Evolutionary conservation across 73 alveolate genomes (phyloP), one percentile per base, ranked within the genome.

Genomic region (Paramecium bursaria): DNA sequence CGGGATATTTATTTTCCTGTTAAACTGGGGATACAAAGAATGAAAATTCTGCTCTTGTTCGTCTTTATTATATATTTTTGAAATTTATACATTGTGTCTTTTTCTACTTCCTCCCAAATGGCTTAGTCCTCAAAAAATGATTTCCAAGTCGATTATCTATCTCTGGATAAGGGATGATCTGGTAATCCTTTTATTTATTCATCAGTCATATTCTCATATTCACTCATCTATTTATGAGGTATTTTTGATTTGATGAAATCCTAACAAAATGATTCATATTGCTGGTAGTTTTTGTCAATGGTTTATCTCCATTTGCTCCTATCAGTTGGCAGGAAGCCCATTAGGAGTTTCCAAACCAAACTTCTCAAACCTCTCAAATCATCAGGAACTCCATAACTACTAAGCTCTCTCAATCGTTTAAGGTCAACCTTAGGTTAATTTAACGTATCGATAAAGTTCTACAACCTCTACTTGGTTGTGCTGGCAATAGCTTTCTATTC

Each of bases 31-130:
- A 80, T 50, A 75, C 88, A 88, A 96, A 94, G 85, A 93, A 96
- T n/a, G 87, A 60, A 89, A 93, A 86, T 61, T 96, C 98, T 26
- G 96, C 90, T 60, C 97, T 93, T 15, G 99, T 96, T 73, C 99
- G 85, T 46, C n/a, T n/a, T n/a, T n/a, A n/a, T n/a, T n/a, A n/a
- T n/a, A n/a, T n/a, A n/a, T n/a, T n/a, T n/a, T n/a, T n/a, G n/a
- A n/a, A n/a, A n/a, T n/a, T n/a, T n/a, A n/a, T n/a, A n/a, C n/a
- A 88, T 90, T 15, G 95, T 93, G 93, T 96, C 99, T 88, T 95
- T 96, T 73, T 95, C 97, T 1, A 96, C 94, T 55, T 93, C 97
- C 67, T 90, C 95, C 96, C 96, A 95, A 22, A 93, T 74, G 22
- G 91, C 98, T 21, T 60, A 50, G 55, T 96, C 98, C 50, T 87